A percentile compares a stretch with the other conserved stretches of the same genome.
Conservation (phyloP, 345 rosid species). For the Salix purpurea region DNA sequence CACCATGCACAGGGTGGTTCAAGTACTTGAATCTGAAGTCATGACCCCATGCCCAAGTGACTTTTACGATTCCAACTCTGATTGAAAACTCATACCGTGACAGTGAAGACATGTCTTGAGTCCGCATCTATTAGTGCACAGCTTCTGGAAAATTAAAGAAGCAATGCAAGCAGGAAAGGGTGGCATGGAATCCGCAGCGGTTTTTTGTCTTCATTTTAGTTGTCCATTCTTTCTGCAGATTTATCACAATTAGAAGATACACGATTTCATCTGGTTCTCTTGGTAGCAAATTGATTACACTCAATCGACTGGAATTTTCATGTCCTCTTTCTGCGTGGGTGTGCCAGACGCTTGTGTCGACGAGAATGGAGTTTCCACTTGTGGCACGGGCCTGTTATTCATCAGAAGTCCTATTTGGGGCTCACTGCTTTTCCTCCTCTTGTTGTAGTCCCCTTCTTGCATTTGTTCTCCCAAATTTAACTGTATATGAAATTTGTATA, state of each 20-base stretch:
- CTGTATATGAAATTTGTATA: conserved; percentile 46
- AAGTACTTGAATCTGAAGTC: conserved; percentile 87
- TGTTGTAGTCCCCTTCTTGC: conserved; percentile 15
- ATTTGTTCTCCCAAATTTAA: conserved; percentile 22
- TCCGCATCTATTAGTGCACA: conserved; percentile 5
- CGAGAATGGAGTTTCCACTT: conserved; percentile 8
- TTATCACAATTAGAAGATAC: conserved; percentile 14
- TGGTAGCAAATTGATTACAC: conserved; percentile 5
- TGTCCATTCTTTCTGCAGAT: conserved; percentile 45
- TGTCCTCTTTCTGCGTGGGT: conserved; percentile 21
- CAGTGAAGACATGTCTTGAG: conserved; percentile 8
- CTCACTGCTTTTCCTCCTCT: background rate
- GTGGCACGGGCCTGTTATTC: conserved; percentile 16
- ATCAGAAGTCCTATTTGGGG: background rate
- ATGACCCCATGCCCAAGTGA: conserved; percentile 99
- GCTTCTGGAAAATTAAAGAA: conserved; percentile 10
- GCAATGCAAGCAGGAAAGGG: conserved; percentile 14
- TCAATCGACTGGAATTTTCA: conserved; percentile 1
- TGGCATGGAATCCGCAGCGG: conserved; percentile 24
- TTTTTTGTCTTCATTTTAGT: conserved; percentile 21
- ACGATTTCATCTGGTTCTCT: background rate
- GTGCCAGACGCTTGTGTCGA: conserved; percentile 3
- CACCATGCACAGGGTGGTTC: conserved; percentile 94
- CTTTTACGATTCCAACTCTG: conserved; percentile 87
- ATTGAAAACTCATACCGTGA: conserved; percentile 33